These are phyloP conservation scores for Phialocephala sp. DNA, from an alignment of 2,329 filamentous ascomycete genomes.

Conservation along the genomic window DNA sequence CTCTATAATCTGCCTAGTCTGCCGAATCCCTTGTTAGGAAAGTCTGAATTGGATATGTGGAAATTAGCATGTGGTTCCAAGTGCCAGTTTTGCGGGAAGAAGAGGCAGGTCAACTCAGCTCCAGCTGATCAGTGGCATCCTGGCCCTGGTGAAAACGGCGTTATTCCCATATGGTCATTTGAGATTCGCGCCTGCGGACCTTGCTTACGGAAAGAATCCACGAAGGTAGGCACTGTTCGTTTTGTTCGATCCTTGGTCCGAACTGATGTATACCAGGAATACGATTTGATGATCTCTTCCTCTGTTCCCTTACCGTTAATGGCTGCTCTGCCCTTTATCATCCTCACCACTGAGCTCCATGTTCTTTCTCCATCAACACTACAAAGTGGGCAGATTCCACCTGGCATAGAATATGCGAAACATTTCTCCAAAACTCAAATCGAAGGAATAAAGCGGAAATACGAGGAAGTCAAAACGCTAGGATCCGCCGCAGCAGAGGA, in stretches of 20 bases:
- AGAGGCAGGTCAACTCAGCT: conserved; percentile 33
- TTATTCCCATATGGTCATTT: conserved; percentile 75
- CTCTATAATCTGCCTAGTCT: conserved; percentile 65
- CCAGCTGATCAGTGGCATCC: conserved; percentile 56
- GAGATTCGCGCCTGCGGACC: conserved; percentile 67
- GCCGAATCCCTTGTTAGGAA: conserved; percentile 69
- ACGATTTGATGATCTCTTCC: conserved; percentile 69
- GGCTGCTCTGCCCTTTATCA: conserved; percentile 71
- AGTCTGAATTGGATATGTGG: conserved; percentile 79
- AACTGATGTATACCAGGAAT: conserved; percentile 60
- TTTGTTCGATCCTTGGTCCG: not conserved
- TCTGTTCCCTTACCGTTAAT: conserved; percentile 65
- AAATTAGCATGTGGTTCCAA: conserved; percentile 64
- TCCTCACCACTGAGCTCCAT: conserved; percentile 66
- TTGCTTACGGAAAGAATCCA: conserved; percentile 65
- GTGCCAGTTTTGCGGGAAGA: conserved; percentile 72
- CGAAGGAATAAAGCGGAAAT: conserved; percentile 64
- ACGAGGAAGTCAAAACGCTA: conserved; percentile 66
- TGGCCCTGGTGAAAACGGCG: conserved; percentile 65
- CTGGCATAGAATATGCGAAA: conserved; percentile 63
- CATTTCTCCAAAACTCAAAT: conserved; percentile 69
- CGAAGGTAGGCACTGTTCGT: conserved; percentile 63
- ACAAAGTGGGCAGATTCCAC: conserved; percentile 55
- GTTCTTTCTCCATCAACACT: conserved; percentile 63
- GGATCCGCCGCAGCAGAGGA: conserved; percentile 74